Evolutionary conservation across 75 land plant species (phyloP), one percentile per base, ranked within the genome.

Genomic region (Cupressus sempervirens): DNA sequence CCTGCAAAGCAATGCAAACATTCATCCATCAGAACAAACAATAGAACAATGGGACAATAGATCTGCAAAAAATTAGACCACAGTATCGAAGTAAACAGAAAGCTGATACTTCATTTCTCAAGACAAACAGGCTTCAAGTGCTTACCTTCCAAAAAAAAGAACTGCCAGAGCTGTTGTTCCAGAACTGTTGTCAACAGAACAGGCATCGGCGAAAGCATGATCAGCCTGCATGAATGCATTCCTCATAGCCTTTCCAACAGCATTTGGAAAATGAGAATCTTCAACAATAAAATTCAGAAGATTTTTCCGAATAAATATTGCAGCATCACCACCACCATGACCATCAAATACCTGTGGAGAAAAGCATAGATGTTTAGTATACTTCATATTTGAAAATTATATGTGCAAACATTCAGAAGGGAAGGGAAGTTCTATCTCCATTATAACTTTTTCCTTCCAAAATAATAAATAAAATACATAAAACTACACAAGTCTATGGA

Each of bases 311-410:
- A 92, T 88, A 86, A 89, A 95, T 10, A 83, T 80, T 62, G 96
- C 96, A 36, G 96, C 96, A 87, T 94, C 96, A 20, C 85, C 88
- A 41, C 96, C 96, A 10, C 92, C 94, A 86, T 95, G 96, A 38
- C 96, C 96, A 90, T 95, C 96, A 92, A 95, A 95, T 36, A 95
- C 96, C 96, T 95, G 86, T 50, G 36, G 62, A 53, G 10, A 82
- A 34, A 8, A 40, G 13, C 12, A 23, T 11, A 45, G 81, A 45
- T 45, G 45, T 26, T 45, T 32, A 11, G n/a, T 43, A 26, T 8
- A 45, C 13, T 10, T 45, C 11, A 79, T 79, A 79, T n/a, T 45
- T 43, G 81, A 45, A 79, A 45, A 30, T 45, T 12, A 30, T 2
- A 62, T 18, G 13, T 7, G 80, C 38, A 79, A 79, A 79, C 45